Base-by-base conservation (phyloP, 768 basidiomycete species). In the Suillus spraguei region DNA sequence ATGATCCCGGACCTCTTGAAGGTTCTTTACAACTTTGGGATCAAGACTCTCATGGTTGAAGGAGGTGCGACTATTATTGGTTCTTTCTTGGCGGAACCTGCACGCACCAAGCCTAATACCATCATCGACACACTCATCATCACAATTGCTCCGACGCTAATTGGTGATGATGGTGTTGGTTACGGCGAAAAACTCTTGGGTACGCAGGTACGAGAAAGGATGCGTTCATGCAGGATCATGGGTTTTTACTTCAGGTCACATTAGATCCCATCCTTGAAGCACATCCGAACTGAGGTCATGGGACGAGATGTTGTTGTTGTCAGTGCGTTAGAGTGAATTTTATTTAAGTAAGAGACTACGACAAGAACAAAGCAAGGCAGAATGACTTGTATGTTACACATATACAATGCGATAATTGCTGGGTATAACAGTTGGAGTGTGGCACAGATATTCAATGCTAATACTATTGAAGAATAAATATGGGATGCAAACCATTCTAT, bases 31-130 rank as follows among this genome's bases (percentile, higher is more conserved):
- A 74, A 76, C 13, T 77, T 82, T n/a, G 87, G 85, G 4, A 80
- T 97, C 65, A 76, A 76, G 13, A 89, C 88, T 13, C 78, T 98
- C 61, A 99, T 99, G 97, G 92, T 98, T 7, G 97, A 99, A 78
- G 97, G 97, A 60, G 97, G 97, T 17, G 91, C 94, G 10, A 77
- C 78, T 10, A 82, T 99, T 66, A 94, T 99, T 62, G 79, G 82
- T 7, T 87, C 91, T 1, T 76, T 76, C 61, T 64, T 69, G 35
- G 66, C 65, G 9, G 64, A 61, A 58, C 53, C 65, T 39, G 56
- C 56, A 17, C 10, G 9, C 53, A 39, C 63, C 20, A 46, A 59
- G 32, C 64, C 65, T 50, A 60, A 65, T 16, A 70, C 72, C 35
- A 64, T 85, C 14, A 81, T 97, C 6, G 92, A 98, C 73, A 80